A percentile compares a stretch with the other conserved stretches of the same genome.
These are phyloP conservation scores for Sergeia podlipaevii DNA, from an alignment of 208 protist species.

Conservation along the genomic window DNA sequence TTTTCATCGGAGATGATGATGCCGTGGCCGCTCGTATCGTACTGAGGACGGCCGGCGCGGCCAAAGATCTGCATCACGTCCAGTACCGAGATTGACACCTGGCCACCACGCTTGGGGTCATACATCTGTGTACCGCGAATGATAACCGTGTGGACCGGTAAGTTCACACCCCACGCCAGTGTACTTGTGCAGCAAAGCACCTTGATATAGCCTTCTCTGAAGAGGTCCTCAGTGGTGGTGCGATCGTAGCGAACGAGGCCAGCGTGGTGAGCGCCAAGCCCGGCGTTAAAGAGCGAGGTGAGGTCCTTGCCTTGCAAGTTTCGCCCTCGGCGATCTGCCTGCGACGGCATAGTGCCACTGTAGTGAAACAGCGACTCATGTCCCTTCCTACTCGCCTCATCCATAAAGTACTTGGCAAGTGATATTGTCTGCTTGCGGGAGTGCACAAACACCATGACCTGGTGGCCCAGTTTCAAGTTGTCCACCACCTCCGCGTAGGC, in stretches of 20 bases:
- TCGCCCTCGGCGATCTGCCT: slow-evolving; percentile 38
- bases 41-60: slow-evolving; percentile 98
- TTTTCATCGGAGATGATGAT: slow-evolving; percentile 98
- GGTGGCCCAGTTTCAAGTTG: slow-evolving; percentile 92
- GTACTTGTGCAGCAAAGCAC: slow-evolving; percentile 99
- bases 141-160: slow-evolving; percentile 99
- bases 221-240: slow-evolving; percentile 94
- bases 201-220: slow-evolving; percentile 91
- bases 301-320: slow-evolving; percentile 87
- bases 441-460: slow-evolving; percentile 99
- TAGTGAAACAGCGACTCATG: too few species aligned
- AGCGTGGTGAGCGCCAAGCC: slow-evolving; percentile 97
- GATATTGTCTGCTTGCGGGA: slow-evolving; percentile 96
- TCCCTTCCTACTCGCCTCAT: slow-evolving; percentile 58
- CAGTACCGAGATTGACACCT: slow-evolving; percentile 97
- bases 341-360: slow-evolving; percentile 36
- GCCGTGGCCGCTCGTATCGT: slow-evolving; percentile 96
- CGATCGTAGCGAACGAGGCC: slow-evolving; percentile 95
- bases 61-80: slow-evolving; percentile 99
- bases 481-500: slow-evolving; percentile 73
- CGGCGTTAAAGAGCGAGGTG: slow-evolving; percentile 76
- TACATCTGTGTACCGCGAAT: slow-evolving; percentile 98
- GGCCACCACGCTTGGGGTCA: slow-evolving; percentile 92
- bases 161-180: slow-evolving; percentile 99
- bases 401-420: slow-evolving; percentile 87